Percentiles rank a stretch among this genome's conserved stretches.
Evolutionary conservation across 164 flowering plant genomes (phyloP).

Genomic region (Dillenia turbinata): DNA sequence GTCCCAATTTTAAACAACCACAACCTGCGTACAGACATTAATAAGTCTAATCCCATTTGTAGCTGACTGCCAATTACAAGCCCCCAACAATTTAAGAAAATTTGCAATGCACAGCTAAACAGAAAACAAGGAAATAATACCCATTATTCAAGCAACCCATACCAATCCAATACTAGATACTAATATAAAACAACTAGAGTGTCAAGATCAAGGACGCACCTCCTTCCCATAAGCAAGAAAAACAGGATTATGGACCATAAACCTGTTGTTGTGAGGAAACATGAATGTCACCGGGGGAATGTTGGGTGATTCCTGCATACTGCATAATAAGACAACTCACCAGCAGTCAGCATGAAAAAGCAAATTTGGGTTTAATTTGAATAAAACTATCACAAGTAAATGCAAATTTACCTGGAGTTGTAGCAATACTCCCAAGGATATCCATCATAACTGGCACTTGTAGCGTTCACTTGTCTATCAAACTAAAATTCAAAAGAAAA

Average conservation of each 20-base stretch:
- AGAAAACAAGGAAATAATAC: not conserved
- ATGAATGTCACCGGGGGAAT: constrained; percentile 54
- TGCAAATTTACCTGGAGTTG: constrained; percentile 48
- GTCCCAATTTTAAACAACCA: no score
- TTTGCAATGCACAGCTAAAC: no score
- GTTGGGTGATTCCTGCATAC: constrained; percentile 39
- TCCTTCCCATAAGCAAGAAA: constrained; percentile 35
- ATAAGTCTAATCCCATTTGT: no score
- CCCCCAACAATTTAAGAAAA: no score
- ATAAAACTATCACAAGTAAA: not conserved
- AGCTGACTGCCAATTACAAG: no score
- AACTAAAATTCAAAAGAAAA: constrained; percentile 36
- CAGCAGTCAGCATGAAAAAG: constrained; percentile 8
- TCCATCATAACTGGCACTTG: constrained; percentile 45
- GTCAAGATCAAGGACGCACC: constrained; percentile 29
- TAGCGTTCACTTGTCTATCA: constrained; percentile 62
- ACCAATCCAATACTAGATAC: not conserved
- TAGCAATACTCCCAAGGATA: constrained; percentile 87
- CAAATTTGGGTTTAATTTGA: not conserved
- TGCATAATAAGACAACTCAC: constrained; percentile 20
- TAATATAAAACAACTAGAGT: not conserved
- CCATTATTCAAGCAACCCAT: not conserved
- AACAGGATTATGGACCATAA: constrained; percentile 57
- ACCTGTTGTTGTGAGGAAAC: constrained; percentile 62
- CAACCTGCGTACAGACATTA: no score